Percentiles rank a stretch among this genome's conserved stretches.
Evolutionary conservation across 2,329 filamentous ascomycete species (phyloP).

Genomic region (Alternaria sp.): DNA sequence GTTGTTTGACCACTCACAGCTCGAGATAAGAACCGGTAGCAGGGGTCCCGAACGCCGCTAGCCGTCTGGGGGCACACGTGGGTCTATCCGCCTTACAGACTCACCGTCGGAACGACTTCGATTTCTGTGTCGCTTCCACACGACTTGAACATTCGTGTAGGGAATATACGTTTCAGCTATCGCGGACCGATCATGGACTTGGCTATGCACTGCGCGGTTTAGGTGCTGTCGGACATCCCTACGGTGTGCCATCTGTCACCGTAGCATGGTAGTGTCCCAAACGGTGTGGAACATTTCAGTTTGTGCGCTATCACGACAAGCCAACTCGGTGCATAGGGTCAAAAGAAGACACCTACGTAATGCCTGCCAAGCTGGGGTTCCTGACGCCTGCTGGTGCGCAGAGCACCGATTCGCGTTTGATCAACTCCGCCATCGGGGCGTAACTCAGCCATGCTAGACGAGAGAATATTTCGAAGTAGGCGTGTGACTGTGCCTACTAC

Average conservation of each 20-base stretch:
- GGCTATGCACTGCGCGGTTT: slow-evolving; percentile 23
- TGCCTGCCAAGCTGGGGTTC: background rate
- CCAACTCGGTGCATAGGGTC: background rate
- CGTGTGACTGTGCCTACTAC: slow-evolving; percentile 12
- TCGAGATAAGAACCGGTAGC: slow-evolving; percentile 18
- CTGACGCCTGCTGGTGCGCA: slow-evolving; percentile 1
- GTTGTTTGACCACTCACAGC: slow-evolving; percentile 25
- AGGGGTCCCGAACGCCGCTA: slow-evolving; percentile 22
- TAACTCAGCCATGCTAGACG: slow-evolving; percentile 19
- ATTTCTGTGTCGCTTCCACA: slow-evolving; percentile 15
- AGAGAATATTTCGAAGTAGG: slow-evolving; percentile 8
- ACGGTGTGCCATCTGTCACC: slow-evolving; percentile 11
- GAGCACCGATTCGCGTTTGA: slow-evolving; percentile 13
- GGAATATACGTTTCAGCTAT: slow-evolving; percentile 3
- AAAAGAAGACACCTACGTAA: background rate
- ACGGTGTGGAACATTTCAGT: slow-evolving; percentile 14
- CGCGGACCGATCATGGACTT: slow-evolving; percentile 10
- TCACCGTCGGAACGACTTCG: slow-evolving; percentile 31
- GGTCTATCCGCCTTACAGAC: slow-evolving; percentile 26
- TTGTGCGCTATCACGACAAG: background rate
- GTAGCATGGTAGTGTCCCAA: slow-evolving; percentile 14
- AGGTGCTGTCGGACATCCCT: slow-evolving; percentile 14
- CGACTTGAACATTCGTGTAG: slow-evolving; percentile 1
- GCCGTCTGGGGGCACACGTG: slow-evolving; percentile 22
- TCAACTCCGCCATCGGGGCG: slow-evolving; percentile 19